phyloP scores from a whole-genome alignment of 257 asterid genomes.

The Mitragyna speciosa region DNA sequence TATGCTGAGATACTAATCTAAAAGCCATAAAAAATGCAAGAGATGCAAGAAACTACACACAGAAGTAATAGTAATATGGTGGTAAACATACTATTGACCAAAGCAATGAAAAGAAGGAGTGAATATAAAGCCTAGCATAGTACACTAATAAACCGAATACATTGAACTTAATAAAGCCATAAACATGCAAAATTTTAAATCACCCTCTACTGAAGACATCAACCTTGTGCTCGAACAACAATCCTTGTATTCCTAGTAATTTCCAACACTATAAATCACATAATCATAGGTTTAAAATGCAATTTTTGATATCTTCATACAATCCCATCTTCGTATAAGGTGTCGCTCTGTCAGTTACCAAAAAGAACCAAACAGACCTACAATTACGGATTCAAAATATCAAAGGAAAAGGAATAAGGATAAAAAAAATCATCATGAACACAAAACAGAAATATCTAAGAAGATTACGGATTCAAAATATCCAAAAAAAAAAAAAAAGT shows the following conservation, averaged over 20 bases:
- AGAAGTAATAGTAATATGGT: not conserved
- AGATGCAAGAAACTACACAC: not conserved
- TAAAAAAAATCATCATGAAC: no score
- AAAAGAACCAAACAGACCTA: not conserved
- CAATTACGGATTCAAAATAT: no score
- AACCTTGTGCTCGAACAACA: not conserved
- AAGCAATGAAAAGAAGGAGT: not conserved
- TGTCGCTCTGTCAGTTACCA: not conserved
- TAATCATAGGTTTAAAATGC: not conserved
- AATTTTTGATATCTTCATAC: not conserved
- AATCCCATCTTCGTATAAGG: no score
- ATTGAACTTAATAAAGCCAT: not conserved
- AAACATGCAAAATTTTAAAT: not conserved
- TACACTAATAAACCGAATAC: not conserved
- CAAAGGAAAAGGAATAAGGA: no score
- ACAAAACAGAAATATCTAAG: no score
- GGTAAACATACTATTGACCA: not conserved
- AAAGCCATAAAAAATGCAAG: not conserved
- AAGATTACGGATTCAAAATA: not conserved
- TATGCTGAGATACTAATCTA: conserved; percentile 12
- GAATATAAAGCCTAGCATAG: not conserved
- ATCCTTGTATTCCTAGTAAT: not conserved
- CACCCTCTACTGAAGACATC: not conserved
- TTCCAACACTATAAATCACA: not conserved
- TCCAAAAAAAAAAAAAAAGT: not conserved